phyloP scores from a whole-genome alignment of 192 early-diverging fungal species.

The Ramicandelaber brevisporus region DNA sequence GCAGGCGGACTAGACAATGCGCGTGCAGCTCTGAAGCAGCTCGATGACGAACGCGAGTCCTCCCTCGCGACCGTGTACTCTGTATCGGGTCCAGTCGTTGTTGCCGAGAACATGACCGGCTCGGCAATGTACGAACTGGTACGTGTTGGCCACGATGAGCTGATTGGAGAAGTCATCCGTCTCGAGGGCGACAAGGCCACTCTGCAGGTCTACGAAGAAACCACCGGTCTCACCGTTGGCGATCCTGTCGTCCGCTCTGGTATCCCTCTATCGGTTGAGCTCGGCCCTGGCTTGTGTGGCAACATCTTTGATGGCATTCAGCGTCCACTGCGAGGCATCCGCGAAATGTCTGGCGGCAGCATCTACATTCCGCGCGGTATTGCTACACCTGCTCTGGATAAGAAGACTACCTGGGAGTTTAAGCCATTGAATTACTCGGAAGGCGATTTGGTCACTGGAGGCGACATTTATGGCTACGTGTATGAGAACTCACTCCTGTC shows the following conservation, averaged over 20 bases:
- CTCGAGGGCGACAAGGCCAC: constrained; percentile 99
- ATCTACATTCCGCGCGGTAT: constrained; percentile 99
- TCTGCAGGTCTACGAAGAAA: constrained; percentile 99
- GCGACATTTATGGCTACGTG: constrained; percentile 86
- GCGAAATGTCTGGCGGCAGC: constrained; percentile 70
- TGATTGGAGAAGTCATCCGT: constrained; percentile 99
- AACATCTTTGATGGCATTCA: constrained; percentile 99
- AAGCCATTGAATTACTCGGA: constrained; percentile 76
- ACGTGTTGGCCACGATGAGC: constrained; percentile 89
- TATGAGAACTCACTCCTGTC: constrained; percentile 87
- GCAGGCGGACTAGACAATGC: constrained; percentile 64
- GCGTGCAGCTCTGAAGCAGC: constrained; percentile 36
- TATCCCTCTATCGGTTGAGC: constrained; percentile 92
- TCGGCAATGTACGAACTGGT: constrained; percentile 97
- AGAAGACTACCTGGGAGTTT: constrained; percentile 79
- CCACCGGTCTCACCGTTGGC: constrained; percentile 92
- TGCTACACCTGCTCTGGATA: constrained; percentile 90
- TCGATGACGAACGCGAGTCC: constrained; percentile 56
- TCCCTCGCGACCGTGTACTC: constrained; percentile 67
- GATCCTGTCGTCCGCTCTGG: constrained; percentile 97
- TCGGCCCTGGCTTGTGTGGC: constrained; percentile 73
- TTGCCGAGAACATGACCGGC: constrained; percentile 96
- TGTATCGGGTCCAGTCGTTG: constrained; percentile 87
- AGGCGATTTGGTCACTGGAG: constrained; percentile 92
- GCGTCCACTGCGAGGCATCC: constrained; percentile 88